Base-by-base conservation (phyloP, 306 rosid genomes). In the Fragaria vesca region DNA sequence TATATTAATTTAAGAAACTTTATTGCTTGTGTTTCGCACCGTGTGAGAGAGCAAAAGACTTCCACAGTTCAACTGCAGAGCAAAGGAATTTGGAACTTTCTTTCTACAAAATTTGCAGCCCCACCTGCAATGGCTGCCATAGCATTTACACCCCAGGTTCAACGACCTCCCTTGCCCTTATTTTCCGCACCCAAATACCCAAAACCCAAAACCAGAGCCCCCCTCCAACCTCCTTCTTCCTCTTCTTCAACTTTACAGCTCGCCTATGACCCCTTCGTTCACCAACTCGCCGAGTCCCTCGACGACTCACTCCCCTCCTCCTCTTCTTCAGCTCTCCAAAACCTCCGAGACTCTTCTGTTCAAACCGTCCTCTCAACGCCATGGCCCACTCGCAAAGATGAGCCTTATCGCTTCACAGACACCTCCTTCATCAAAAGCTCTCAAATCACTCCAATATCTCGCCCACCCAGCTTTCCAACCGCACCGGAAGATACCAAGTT, bases 331-430 rank as follows among this genome's bases (percentile, higher is more conserved):
- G 72, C 90, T 83, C 97, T 95, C 34, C 93, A 87, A n/a, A 91
- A 82, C 52, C 97, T 95, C 12, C 74, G 97, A 17, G 81, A 87
- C 36, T 51, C 85, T 18, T 89, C 99, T 26, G 83, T 97, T 0
- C 79, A 88, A 51, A 36, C 91, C 28, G 89, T 95, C 43, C 91
- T 95, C 61, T 89, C 99, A 1, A 88, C 97, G 1, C 89, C 91
- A 58, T 95, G 99, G 99, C 99, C 99, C 26, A 84, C 97, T 2
- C 93, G 97, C 50, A 80, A 78, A 72, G 94, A 95, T 81, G 99
- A 95, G 82, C 86, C 97, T 55, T 95, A 91, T 47, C 97, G 99
- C 20, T 95, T 91, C 89, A 91, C 92, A 1, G 99, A 95, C 82
- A 74, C 89, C 36, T 88, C 97, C 57, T 83, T 95, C 90, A 83